Conservation (phyloP, 1,284 basidiomycete genomes). For the Meira nashicola region DNA sequence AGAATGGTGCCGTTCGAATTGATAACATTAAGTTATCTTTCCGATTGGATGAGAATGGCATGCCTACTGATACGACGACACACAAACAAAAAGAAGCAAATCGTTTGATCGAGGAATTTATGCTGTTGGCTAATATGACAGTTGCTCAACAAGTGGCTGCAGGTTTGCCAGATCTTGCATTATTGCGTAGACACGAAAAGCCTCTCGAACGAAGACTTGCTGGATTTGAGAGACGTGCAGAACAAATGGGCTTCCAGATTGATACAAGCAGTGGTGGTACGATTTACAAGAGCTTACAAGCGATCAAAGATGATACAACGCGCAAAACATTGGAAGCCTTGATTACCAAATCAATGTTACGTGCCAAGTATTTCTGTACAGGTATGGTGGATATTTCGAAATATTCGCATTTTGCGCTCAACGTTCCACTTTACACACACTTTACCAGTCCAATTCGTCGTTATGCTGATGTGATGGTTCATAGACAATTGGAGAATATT, state of each 20-base stretch:
- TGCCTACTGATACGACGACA: conserved; percentile 73
- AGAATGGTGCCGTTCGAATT: conserved; percentile 73
- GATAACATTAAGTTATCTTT: conserved; percentile 73
- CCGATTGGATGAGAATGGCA: conserved; percentile 72
- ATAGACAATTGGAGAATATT: conserved; percentile 72
- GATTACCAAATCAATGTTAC: conserved; percentile 79
- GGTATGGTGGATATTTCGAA: conserved; percentile 99
- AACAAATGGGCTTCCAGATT: conserved; percentile 73
- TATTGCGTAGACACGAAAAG: conserved; percentile 85
- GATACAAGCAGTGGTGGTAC: conserved; percentile 74
- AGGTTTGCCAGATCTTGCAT: conserved; percentile 86
- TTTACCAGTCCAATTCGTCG: conserved; percentile 64
- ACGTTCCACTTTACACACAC: conserved; percentile 88
- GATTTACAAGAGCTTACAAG: conserved; percentile 75
- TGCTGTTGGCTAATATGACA: conserved; percentile 83
- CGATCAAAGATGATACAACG: conserved; percentile 60
- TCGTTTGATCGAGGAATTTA: conserved; percentile 88
- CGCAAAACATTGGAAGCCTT: conserved; percentile 73
- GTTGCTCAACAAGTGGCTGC: conserved; percentile 90
- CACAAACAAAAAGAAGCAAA: conserved; percentile 69
- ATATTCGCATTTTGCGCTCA: conserved; percentile 88
- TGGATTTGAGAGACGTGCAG: conserved; percentile 58
- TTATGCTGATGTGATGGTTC: conserved; percentile 91
- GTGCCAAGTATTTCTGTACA: conserved; percentile 95
- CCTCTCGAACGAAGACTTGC: conserved; percentile 69